Evolutionary conservation across 2,329 filamentous ascomycete genomes (phyloP), one percentile per base, ranked within the genome.

Genomic region (Botryotinia globosa): DNA sequence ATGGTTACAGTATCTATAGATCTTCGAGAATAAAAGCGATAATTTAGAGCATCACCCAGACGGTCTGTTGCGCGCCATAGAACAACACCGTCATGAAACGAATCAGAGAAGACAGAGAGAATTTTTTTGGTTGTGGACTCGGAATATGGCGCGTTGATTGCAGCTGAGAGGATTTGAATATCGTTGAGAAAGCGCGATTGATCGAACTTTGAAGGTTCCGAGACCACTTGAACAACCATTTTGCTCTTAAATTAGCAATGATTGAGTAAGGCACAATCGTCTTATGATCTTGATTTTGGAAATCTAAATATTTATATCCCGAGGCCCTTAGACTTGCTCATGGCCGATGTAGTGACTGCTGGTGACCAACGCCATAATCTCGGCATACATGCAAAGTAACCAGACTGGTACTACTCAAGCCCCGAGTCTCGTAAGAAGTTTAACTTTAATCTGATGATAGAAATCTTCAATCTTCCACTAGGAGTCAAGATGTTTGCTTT

Each of bases 1-100:
- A 73, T 63, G 1, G 51, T 16, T 10, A 73, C 51, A n/a, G 71
- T 73, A 42, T 73, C 71, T 42, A 62, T 63, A 8, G 51, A 67
- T 37, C 61, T 29, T 18, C 71, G 54, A 10, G 48, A 59, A 45
- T 70, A 71, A 10, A 71, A 73, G 4, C 71, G 67, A 22, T 70
- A 71, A 45, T 73, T 73, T 45, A 73, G 22, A 62, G 48, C 56
- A 54, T 68, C 62, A 25, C 54, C 62, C 12, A 32, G 25, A n/a
- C 70, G 70, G 54, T 72, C 45, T 16, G 63, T 72, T 22, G 10
- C 34, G 39, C 63, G 70, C 61, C 61, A 72, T n/a, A 72, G 25
- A 10, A 72, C 62, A 51, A 54, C 70, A 51, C 44, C 44, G 8
- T 54, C 45, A 29, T 44, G 42, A 25, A 72, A 72, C 5, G 42